Evolutionary conservation across 441 rosid species (phyloP).

Genomic region (Isatis lusitanica): DNA sequence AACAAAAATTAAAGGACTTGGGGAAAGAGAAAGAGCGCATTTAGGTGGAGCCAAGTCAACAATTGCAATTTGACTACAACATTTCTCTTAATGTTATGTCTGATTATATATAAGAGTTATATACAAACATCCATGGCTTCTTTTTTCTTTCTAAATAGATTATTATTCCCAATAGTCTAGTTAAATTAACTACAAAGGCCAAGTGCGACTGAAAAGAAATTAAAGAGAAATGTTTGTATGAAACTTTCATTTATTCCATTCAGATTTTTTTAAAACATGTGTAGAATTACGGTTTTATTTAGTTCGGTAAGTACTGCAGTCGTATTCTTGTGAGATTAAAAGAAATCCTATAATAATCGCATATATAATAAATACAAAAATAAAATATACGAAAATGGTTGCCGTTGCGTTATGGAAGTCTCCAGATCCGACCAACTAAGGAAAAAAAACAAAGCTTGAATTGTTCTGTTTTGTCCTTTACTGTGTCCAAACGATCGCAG

Average conservation of each 20-base stretch:
- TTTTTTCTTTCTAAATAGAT: background rate
- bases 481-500: constrained; percentile 2
- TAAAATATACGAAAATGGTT: background rate
- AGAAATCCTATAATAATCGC: background rate
- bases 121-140: background rate
- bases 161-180: background rate
- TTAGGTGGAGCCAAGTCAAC: constrained; percentile 24
- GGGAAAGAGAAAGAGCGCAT: constrained; percentile 18
- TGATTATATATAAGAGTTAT: background rate
- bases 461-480: background rate
- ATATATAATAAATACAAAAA: background rate
- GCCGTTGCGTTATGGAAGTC: constrained; percentile 24
- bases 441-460: background rate
- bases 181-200: no score
- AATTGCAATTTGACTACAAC: background rate
- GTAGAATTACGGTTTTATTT: background rate
- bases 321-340: no score
- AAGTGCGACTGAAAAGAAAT: background rate
- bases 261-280: background rate
- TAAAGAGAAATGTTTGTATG: background rate
- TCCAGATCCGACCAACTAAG: constrained; percentile 21
- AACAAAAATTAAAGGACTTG: background rate
- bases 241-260: background rate
- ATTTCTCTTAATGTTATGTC: background rate
- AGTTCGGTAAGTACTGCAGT: background rate